phyloP scores from a whole-genome alignment of 2,329 filamentous ascomycete genomes.

The Pseudofabraea citricarpa region DNA sequence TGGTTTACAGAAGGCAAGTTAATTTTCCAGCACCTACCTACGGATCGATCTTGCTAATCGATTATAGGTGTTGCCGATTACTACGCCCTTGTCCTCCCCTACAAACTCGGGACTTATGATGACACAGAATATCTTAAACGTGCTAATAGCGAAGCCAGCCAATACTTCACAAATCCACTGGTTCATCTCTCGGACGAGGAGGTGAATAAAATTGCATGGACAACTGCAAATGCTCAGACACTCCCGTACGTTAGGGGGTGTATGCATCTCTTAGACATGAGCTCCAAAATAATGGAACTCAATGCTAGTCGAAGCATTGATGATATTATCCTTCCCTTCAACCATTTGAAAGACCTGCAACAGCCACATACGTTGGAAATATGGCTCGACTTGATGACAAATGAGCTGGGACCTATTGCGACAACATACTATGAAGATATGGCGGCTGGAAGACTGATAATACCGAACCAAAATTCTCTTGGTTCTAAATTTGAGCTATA shows the following conservation, averaged over 20 bases:
- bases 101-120: background rate
- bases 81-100: background rate
- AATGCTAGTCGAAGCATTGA: background rate
- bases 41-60: background rate
- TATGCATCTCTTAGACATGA: background rate
- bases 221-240: background rate
- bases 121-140: background rate
- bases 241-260: background rate
- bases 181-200: background rate
- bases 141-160: background rate
- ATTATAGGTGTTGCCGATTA: background rate
- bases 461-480: background rate
- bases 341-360: background rate
- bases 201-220: background rate
- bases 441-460: background rate
- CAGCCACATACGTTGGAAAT: background rate
- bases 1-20: background rate
- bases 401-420: background rate
- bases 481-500: background rate
- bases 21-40: background rate
- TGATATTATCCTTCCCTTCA: background rate
- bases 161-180: background rate
- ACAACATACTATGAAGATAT: background rate
- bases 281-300: background rate
- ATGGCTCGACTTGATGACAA: background rate